phyloP scores from a whole-genome alignment of 192 early-diverging fungal genomes.

The Phycomyces nitens region DNA sequence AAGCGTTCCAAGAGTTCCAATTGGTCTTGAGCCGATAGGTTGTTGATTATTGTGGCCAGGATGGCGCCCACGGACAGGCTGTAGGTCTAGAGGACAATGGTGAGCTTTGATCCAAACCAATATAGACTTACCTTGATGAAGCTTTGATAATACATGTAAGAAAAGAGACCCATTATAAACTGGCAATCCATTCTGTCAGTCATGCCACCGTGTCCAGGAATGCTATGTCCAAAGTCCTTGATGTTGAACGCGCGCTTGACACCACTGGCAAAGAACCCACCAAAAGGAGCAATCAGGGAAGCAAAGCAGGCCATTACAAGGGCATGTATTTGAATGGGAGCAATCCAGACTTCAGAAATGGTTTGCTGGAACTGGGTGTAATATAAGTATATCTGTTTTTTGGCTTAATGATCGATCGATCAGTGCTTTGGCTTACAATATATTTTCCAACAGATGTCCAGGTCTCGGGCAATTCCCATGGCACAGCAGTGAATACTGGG shows the following conservation, averaged over 20 bases:
- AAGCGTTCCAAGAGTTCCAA: constrained; percentile 23
- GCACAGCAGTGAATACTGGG: constrained; percentile 49
- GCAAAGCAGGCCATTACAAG: constrained; percentile 89
- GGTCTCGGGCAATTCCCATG: constrained; percentile 26
- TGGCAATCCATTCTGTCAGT: constrained; percentile 99
- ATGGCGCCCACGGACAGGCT: constrained; percentile 33
- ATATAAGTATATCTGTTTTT: background rate
- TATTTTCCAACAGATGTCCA: background rate
- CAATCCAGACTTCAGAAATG: constrained; percentile 60
- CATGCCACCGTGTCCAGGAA: constrained; percentile 96
- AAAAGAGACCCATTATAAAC: constrained; percentile 94
- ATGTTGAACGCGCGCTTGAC: constrained; percentile 96
- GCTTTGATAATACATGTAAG: constrained; percentile 84
- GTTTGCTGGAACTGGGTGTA: constrained; percentile 14
- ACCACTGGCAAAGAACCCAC: constrained; percentile 96
- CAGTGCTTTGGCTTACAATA: constrained; percentile 3
- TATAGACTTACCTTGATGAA: constrained; percentile 66
- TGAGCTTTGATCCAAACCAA: background rate
- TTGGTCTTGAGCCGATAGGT: constrained; percentile 22
- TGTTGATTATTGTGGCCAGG: constrained; percentile 25
- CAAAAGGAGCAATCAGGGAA: constrained; percentile 93
- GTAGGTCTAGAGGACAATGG: constrained; percentile 15
- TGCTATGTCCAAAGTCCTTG: constrained; percentile 96
- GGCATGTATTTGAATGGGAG: constrained; percentile 85
- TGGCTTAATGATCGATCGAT: background rate